Conservation (phyloP, 768 basidiomycete genomes). For the Auriscalpium microsporum region DNA sequence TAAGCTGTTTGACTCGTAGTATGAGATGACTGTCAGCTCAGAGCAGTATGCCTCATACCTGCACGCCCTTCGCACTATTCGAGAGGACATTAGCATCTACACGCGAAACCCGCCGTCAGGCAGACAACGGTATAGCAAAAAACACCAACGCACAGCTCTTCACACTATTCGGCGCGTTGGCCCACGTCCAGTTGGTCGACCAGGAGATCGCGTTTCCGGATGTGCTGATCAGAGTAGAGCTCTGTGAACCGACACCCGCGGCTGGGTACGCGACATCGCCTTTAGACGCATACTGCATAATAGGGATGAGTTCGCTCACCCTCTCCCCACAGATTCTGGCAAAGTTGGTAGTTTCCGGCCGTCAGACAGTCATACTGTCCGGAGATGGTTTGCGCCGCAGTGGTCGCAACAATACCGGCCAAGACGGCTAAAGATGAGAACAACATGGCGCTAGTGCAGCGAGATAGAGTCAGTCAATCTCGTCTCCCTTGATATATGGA, state of each 20-base stretch:
- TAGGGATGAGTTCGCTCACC: slow-evolving; percentile 19
- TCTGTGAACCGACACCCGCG: slow-evolving; percentile 40
- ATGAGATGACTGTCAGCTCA: neutral
- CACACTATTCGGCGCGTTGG: slow-evolving; percentile 39
- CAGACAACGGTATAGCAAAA: neutral
- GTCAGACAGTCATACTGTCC: slow-evolving; percentile 38
- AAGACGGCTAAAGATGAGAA: neutral
- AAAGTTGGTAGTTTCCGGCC: slow-evolving; percentile 41
- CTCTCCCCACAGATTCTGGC: slow-evolving; percentile 51
- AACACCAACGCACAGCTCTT: slow-evolving; percentile 40
- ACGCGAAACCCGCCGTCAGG: neutral
- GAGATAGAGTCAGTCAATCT: too few species aligned
- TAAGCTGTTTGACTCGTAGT: slow-evolving; percentile 24
- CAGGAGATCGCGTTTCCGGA: slow-evolving; percentile 37
- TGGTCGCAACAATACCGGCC: slow-evolving; percentile 6
- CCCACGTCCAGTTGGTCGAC: slow-evolving; percentile 48
- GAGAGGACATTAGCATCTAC: slow-evolving; percentile 44
- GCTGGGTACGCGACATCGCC: slow-evolving; percentile 16
- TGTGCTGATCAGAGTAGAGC: slow-evolving; percentile 35
- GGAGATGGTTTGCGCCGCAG: slow-evolving; percentile 31
- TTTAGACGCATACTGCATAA: too few species aligned
- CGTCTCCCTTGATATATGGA: too few species aligned
- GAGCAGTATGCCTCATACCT: slow-evolving; percentile 17
- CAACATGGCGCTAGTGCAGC: neutral
- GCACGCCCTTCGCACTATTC: slow-evolving; percentile 39